Conservation (phyloP, 768 basidiomycete species). For the Suillus plorans region DNA sequence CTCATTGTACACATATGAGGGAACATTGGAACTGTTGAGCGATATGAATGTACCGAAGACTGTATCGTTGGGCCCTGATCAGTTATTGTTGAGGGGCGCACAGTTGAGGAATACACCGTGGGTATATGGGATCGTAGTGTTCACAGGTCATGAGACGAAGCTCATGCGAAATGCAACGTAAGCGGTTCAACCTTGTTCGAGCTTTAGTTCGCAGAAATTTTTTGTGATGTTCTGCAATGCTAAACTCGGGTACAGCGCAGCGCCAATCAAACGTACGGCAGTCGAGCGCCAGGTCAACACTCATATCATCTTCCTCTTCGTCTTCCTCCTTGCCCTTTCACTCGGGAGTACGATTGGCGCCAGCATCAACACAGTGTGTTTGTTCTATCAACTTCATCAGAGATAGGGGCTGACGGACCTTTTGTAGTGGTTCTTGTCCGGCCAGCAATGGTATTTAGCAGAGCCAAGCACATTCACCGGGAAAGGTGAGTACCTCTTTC, state of each 20-base stretch:
- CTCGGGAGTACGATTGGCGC: slow-evolving; percentile 91
- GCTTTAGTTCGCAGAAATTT: background rate
- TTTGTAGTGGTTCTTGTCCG: slow-evolving; percentile 79
- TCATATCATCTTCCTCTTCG: slow-evolving; percentile 94
- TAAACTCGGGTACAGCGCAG: slow-evolving; percentile 56
- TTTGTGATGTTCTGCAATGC: slow-evolving; percentile 1
- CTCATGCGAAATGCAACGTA: slow-evolving; percentile 98
- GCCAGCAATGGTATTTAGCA: slow-evolving; percentile 87
- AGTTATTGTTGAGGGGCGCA: slow-evolving; percentile 90
- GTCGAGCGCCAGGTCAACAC: slow-evolving; percentile 95
- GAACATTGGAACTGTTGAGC: slow-evolving; percentile 65
- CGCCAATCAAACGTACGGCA: slow-evolving; percentile 95
- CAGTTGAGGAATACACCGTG: slow-evolving; percentile 96
- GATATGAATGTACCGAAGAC: slow-evolving; percentile 64
- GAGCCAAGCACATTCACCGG: slow-evolving; percentile 59
- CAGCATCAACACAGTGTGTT: slow-evolving; percentile 73
- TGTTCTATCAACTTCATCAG: slow-evolving; percentile 19
- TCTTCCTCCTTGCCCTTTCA: slow-evolving; percentile 82
- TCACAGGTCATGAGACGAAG: slow-evolving; percentile 98
- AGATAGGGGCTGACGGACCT: background rate
- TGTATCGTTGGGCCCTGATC: slow-evolving; percentile 91
- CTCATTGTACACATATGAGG: slow-evolving; percentile 94
- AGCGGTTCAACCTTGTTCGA: slow-evolving; percentile 29
- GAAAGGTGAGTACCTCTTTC: slow-evolving; percentile 48
- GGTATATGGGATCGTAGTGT: slow-evolving; percentile 92